Conservation (phyloP, 352 stramenopile genomes). For the Phytophthora fragariaefolia region DNA sequence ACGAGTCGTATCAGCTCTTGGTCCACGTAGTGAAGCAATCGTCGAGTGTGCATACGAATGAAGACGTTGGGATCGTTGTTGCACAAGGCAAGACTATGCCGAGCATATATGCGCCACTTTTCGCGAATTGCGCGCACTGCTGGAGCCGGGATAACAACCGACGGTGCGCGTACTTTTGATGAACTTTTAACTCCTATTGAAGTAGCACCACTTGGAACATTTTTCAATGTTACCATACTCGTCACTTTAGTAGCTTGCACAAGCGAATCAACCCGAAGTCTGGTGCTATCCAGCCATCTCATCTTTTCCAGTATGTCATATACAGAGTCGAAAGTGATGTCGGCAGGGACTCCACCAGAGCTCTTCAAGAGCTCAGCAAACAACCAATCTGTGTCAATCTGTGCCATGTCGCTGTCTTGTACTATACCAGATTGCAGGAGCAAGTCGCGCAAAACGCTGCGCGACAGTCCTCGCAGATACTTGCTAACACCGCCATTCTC, state of each 20-base stretch:
- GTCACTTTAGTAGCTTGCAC: constrained; percentile 6
- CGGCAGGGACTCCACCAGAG: constrained; percentile 24
- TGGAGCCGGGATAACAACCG: background rate
- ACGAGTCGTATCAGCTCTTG: constrained; percentile 19
- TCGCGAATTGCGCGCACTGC: constrained; percentile 27
- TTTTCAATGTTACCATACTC: constrained; percentile 1
- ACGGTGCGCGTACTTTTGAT: constrained; percentile 6
- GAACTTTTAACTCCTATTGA: background rate
- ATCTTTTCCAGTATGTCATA: constrained; percentile 39
- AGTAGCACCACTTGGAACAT: background rate
- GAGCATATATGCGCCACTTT: constrained; percentile 45
- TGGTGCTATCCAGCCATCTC: constrained; percentile 40
- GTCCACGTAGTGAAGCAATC: constrained; percentile 30
- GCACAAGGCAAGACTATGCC: constrained; percentile 42
- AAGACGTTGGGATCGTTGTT: constrained; percentile 69
- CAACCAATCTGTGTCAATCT: constrained; percentile 56
- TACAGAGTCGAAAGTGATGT: constrained; percentile 50
- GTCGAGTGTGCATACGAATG: constrained; percentile 38
- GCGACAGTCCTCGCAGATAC: constrained; percentile 53
- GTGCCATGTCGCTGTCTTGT: constrained; percentile 21
- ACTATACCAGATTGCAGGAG: constrained; percentile 49
- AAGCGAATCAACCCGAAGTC: constrained; percentile 36
- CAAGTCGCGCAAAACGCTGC: constrained; percentile 44
- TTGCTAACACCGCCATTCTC: constrained; percentile 25
- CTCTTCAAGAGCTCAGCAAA: constrained; percentile 38